phyloP scores from a whole-genome alignment of 352 stramenopile genomes.

The Blastocystis sp. region DNA sequence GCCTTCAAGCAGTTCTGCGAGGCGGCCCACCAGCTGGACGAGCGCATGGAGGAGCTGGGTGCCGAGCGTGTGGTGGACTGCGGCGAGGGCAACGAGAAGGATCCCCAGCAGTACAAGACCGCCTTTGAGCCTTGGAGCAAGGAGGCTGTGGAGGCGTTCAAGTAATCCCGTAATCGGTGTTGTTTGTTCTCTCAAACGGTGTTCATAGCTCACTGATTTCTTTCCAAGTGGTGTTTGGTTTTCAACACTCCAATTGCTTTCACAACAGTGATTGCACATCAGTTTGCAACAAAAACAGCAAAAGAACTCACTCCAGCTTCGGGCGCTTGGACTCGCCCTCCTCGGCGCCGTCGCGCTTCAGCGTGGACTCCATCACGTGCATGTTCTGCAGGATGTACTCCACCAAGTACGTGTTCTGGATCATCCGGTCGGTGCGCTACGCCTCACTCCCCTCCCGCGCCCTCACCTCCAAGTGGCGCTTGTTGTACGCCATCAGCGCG shows the following conservation, averaged over 20 bases:
- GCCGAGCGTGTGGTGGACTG: constrained; percentile 58
- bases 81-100: constrained; percentile 67
- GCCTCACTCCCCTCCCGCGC: neutral
- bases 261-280: constrained; percentile 1
- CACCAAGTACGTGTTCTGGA: constrained; percentile 91
- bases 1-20: constrained; percentile 67
- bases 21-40: constrained; percentile 55
- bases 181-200: neutral
- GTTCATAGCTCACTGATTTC: neutral
- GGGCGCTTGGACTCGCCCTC: neutral
- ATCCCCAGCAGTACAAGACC: constrained; percentile 68
- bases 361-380: constrained; percentile 35
- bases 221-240: neutral
- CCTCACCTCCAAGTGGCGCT: constrained; percentile 85
- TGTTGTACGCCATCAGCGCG: constrained; percentile 90
- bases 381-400: constrained; percentile 78
- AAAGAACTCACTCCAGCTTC: neutral
- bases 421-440: constrained; percentile 87
- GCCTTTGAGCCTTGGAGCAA: constrained; percentile 58
- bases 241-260: neutral
- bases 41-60: constrained; percentile 65
- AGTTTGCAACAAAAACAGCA: neutral
- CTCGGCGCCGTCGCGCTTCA: neutral
- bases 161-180: constrained; percentile 17
- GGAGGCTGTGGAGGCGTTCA: constrained; percentile 57